Percentiles rank a stretch among this genome's conserved stretches.
These are phyloP conservation scores for Piper longum DNA, from an alignment of 164 flowering plant species.

Conservation along the genomic window DNA sequence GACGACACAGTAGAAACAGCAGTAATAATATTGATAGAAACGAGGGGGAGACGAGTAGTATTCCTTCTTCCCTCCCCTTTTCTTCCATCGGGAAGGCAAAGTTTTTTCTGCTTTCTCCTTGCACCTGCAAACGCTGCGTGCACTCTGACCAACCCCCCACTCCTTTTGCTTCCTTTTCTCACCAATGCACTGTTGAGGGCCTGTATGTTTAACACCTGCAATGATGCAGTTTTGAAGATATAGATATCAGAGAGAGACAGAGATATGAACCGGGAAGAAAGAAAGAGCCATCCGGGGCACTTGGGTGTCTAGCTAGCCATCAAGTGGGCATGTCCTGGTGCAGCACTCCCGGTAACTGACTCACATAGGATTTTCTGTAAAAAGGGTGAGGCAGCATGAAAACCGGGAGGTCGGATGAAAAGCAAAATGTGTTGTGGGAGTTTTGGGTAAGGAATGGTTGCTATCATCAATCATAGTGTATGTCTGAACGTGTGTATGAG, in stretches of 20 bases:
- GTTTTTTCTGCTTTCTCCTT: neutral
- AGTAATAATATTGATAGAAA: slow-evolving; percentile 3
- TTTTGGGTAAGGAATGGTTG: neutral
- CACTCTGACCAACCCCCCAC: neutral
- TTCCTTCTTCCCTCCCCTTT: neutral
- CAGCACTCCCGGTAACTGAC: slow-evolving; percentile 2
- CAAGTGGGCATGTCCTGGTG: neutral
- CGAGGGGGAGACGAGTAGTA: neutral
- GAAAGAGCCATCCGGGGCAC: neutral
- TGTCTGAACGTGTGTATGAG: neutral
- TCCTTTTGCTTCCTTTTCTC: neutral
- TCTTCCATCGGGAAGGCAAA: slow-evolving; percentile 3
- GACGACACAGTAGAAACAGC: neutral
- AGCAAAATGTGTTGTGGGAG: neutral
- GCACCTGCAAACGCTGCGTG: slow-evolving; percentile 3
- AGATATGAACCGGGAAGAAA: neutral
- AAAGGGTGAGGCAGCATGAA: slow-evolving; percentile 4
- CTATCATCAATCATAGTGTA: neutral
- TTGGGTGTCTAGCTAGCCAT: too few relatives aligned
- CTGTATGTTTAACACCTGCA: neutral
- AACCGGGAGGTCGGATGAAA: slow-evolving; percentile 1
- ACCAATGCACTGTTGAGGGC: neutral
- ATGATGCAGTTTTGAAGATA: neutral
- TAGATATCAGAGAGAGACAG: neutral
- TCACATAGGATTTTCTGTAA: slow-evolving; percentile 5